phyloP scores from a whole-genome alignment of 2,329 filamentous ascomycete genomes.

The Phialophora expanda region DNA sequence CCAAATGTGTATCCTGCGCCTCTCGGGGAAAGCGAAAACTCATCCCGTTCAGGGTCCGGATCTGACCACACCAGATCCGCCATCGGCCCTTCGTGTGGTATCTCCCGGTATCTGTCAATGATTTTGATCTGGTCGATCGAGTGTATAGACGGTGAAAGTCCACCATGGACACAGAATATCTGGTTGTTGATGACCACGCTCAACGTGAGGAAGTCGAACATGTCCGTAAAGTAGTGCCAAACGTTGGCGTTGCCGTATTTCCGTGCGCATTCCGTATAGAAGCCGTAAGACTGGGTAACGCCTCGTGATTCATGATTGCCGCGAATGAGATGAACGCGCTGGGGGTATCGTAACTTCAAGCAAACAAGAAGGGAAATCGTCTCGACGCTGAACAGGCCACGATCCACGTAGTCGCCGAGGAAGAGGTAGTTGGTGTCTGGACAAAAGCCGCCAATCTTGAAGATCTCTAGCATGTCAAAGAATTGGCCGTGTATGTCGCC shows the following conservation, averaged over 20 bases:
- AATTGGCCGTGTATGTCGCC: constrained; percentile 99
- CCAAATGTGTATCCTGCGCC: constrained; percentile 98
- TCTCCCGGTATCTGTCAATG: constrained; percentile 97
- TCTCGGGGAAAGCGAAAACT: constrained; percentile 91
- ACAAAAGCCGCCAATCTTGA: constrained; percentile 95
- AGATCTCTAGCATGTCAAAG: constrained; percentile 98
- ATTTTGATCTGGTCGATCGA: constrained; percentile 99
- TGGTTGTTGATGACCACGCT: constrained; percentile 98
- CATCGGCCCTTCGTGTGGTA: constrained; percentile 98
- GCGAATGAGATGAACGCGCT: constrained; percentile 92
- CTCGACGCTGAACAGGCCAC: constrained; percentile 97
- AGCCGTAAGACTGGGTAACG: constrained; percentile 97
- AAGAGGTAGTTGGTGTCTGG: constrained; percentile 99
- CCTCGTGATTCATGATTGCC: constrained; percentile 98
- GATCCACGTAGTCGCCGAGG: constrained; percentile 96
- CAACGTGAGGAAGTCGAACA: constrained; percentile 98
- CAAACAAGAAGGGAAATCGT: constrained; percentile 98
- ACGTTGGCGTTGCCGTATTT: constrained; percentile 99
- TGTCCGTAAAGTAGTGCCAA: constrained; percentile 99
- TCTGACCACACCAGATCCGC: constrained; percentile 99
- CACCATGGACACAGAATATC: constrained; percentile 98
- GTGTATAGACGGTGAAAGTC: constrained; percentile 87
- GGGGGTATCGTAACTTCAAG: constrained; percentile 93
- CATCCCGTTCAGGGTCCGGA: constrained; percentile 94
- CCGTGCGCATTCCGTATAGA: constrained; percentile 96